Percentiles rank a stretch among this genome's conserved stretches.
Conservation (phyloP, 805 yeast species). For the Clavispora fructus region DNA sequence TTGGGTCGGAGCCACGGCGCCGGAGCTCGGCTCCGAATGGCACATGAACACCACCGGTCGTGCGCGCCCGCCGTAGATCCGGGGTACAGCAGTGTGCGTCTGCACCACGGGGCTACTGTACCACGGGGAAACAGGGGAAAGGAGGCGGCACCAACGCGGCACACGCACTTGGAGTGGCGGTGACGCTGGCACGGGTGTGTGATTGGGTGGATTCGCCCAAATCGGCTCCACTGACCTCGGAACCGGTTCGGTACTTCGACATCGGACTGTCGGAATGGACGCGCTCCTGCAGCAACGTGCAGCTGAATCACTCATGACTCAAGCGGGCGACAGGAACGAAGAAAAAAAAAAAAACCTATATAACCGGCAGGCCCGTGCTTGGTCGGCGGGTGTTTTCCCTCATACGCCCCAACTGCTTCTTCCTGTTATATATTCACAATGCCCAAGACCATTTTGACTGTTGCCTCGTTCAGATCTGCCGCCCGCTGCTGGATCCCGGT, state of each 20-base stretch:
- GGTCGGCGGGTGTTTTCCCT: not conserved
- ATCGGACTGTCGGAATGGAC: not conserved
- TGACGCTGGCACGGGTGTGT: too few species aligned
- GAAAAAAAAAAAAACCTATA: not conserved
- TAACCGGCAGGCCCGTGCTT: not conserved
- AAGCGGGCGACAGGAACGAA: not conserved
- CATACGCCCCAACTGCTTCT: not conserved
- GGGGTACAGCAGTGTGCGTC: not conserved
- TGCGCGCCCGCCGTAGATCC: not conserved
- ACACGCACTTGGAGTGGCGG: not conserved
- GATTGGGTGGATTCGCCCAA: too few species aligned
- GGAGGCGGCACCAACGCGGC: too few species aligned
- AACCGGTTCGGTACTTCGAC: not conserved
- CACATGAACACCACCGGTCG: not conserved
- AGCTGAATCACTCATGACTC: not conserved
- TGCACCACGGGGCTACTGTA: not conserved
- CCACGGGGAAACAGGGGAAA: too few species aligned
- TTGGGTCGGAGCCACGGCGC: not conserved
- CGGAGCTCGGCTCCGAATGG: not conserved
- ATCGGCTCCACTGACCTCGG: too few species aligned
- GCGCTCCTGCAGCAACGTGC: not conserved
- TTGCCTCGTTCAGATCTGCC: slow-evolving; percentile 36
- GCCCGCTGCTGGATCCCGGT: slow-evolving; percentile 39
- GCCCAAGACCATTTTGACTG: slow-evolving; percentile 16
- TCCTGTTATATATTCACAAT: not conserved